These are phyloP conservation scores for Hypoxylon sp. DNA, from an alignment of 2,329 filamentous ascomycete genomes.

Conservation along the genomic window DNA sequence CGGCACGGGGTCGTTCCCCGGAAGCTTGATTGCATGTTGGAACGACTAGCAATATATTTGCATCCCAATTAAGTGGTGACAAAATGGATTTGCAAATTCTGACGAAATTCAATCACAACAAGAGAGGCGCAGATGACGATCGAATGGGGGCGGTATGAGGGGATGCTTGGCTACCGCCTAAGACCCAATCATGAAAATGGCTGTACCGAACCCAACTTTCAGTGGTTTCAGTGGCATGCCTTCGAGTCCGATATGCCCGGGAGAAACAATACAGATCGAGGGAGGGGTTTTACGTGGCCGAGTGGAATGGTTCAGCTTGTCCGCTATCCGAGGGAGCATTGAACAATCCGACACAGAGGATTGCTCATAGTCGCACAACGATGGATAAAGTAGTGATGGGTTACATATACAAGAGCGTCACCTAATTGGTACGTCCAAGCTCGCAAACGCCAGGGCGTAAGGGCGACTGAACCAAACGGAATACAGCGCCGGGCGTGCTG, in stretches of 20 bases:
- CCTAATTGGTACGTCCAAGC: slow-evolving; percentile 30
- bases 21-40: slow-evolving; percentile 35
- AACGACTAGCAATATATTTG: slow-evolving; percentile 28
- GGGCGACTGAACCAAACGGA: slow-evolving; percentile 39
- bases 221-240: slow-evolving; percentile 31
- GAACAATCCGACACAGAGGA: slow-evolving; percentile 28
- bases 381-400: slow-evolving; percentile 27
- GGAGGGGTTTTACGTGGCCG: slow-evolving; percentile 24
- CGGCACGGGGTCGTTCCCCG: slow-evolving; percentile 36
- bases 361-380: slow-evolving; percentile 24
- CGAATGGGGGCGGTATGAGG: slow-evolving; percentile 25
- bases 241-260: slow-evolving; percentile 29
- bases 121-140: slow-evolving; percentile 32
- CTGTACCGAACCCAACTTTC: slow-evolving; percentile 29
- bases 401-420: slow-evolving; percentile 24
- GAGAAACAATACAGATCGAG: slow-evolving; percentile 27
- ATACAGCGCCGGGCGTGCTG: slow-evolving; percentile 27
- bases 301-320: slow-evolving; percentile 26
- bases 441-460: slow-evolving; percentile 27
- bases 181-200: slow-evolving; percentile 28
- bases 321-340: slow-evolving; percentile 33
- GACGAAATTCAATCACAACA: slow-evolving; percentile 45
- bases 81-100: slow-evolving; percentile 42
- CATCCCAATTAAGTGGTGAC: slow-evolving; percentile 30
- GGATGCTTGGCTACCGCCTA: slow-evolving; percentile 29